A percentile compares a stretch with the other conserved stretches of the same genome.
phyloP scores from a whole-genome alignment of 495 filamentous ascomycete species.

The Xylaria acuta region DNA sequence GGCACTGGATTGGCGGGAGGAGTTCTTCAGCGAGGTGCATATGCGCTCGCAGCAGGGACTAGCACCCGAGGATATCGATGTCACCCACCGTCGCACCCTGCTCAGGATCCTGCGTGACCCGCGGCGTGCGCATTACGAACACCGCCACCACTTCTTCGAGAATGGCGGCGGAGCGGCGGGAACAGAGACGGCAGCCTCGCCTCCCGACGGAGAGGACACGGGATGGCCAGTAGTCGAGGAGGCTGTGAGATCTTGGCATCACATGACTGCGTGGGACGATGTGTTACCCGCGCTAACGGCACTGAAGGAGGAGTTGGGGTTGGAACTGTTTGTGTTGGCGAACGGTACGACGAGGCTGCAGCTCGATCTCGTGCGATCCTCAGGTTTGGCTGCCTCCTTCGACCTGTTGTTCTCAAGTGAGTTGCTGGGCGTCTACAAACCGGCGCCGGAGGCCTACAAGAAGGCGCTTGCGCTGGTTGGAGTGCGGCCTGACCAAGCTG shows the following conservation, averaged over 20 bases:
- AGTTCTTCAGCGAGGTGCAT: conserved; percentile 54
- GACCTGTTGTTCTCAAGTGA: conserved; percentile 60
- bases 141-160: conserved; percentile 36
- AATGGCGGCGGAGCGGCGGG: conserved; percentile 11
- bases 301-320: conserved; percentile 31
- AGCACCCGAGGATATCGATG: conserved; percentile 57
- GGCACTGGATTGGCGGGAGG: conserved; percentile 56
- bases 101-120: conserved; percentile 38
- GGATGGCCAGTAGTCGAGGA: conserved; percentile 16
- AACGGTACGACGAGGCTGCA: conserved; percentile 63
- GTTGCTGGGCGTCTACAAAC: conserved; percentile 57
- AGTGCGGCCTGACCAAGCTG: conserved; percentile 52
- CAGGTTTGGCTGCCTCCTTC: conserved; percentile 49
- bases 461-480: conserved; percentile 54
- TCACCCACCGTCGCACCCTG: conserved; percentile 50
- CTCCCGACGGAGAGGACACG: conserved; percentile 20
- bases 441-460: conserved; percentile 51
- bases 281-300: conserved; percentile 37
- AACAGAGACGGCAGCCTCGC: conserved; percentile 13
- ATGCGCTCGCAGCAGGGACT: conserved; percentile 43
- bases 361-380: conserved; percentile 57
- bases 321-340: conserved; percentile 56
- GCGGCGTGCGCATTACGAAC: conserved; percentile 28
- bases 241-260: conserved; percentile 50
- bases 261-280: conserved; percentile 56